These are phyloP conservation scores for Sphagnurus paluster DNA, from an alignment of 1,284 basidiomycete species.

Conservation along the genomic window DNA sequence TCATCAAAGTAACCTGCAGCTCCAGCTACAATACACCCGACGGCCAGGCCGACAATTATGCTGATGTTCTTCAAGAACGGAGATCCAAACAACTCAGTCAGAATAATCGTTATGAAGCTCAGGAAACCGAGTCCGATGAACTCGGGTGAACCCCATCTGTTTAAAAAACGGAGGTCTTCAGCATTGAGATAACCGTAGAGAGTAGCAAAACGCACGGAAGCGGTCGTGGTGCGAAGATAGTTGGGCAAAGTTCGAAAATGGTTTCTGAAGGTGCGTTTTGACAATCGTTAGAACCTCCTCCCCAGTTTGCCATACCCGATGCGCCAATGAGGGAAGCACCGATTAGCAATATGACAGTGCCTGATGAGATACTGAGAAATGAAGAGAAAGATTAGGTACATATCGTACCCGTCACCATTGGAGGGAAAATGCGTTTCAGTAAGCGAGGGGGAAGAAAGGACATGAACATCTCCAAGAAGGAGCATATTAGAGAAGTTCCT, in stretches of 20 bases:
- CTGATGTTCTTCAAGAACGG: slow-evolving; percentile 82
- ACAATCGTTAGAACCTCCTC: slow-evolving; percentile 77
- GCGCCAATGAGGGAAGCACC: slow-evolving; percentile 74
- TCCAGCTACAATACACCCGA: slow-evolving; percentile 80
- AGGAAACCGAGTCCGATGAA: slow-evolving; percentile 88
- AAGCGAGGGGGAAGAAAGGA: slow-evolving; percentile 69
- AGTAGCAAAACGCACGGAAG: slow-evolving; percentile 35
- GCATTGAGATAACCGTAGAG: neutral
- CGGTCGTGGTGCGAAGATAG: slow-evolving; percentile 58
- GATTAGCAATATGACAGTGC: slow-evolving; percentile 75
- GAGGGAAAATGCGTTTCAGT: slow-evolving; percentile 76
- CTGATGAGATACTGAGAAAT: slow-evolving; percentile 32
- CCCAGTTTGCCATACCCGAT: slow-evolving; percentile 81
- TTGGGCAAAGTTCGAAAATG: slow-evolving; percentile 71
- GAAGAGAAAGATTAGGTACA: too few species aligned
- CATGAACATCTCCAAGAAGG: slow-evolving; percentile 79
- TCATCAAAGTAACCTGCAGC: slow-evolving; percentile 73
- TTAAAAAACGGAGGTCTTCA: neutral
- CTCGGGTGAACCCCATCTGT: slow-evolving; percentile 75
- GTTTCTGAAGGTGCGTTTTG: slow-evolving; percentile 56
- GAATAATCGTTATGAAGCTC: slow-evolving; percentile 74
- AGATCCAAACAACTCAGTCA: slow-evolving; percentile 78
- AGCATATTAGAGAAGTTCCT: slow-evolving; percentile 79
- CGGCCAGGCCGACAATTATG: slow-evolving; percentile 71
- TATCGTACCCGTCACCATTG: slow-evolving; percentile 71